Evolutionary conservation across 495 filamentous ascomycete species (phyloP).

Genomic region (Penicillium cinerascens): DNA sequence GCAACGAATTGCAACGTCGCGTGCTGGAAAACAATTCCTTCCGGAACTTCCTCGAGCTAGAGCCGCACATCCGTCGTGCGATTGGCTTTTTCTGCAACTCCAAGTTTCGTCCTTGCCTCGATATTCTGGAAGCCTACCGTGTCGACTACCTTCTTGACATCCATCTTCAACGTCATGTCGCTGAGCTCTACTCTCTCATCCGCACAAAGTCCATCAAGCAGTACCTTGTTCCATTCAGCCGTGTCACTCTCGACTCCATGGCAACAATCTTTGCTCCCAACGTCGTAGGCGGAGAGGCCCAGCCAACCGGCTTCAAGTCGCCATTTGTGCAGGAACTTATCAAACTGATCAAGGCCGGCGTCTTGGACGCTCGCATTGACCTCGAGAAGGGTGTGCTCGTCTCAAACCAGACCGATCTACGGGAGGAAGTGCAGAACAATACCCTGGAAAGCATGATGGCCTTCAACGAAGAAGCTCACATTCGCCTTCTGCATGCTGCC

Average conservation of each 20-base stretch:
- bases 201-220: slow-evolving; percentile 89
- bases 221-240: slow-evolving; percentile 79
- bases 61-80: slow-evolving; percentile 90
- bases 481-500: slow-evolving; percentile 72
- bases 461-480: slow-evolving; percentile 69
- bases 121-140: slow-evolving; percentile 74
- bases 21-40: slow-evolving; percentile 80
- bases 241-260: slow-evolving; percentile 67
- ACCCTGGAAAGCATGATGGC: slow-evolving; percentile 63
- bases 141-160: slow-evolving; percentile 87
- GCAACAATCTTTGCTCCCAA: slow-evolving; percentile 58
- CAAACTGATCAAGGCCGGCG: slow-evolving; percentile 66
- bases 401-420: slow-evolving; percentile 60
- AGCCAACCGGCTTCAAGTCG: slow-evolving; percentile 43
- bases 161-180: slow-evolving; percentile 73
- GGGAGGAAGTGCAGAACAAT: slow-evolving; percentile 62
- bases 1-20: slow-evolving; percentile 64
- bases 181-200: slow-evolving; percentile 65
- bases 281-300: slow-evolving; percentile 29
- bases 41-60: slow-evolving; percentile 83
- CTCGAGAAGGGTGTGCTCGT: slow-evolving; percentile 75
- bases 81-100: slow-evolving; percentile 82
- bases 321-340: slow-evolving; percentile 74
- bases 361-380: slow-evolving; percentile 79
- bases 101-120: slow-evolving; percentile 79